Base-by-base conservation (phyloP, 345 rosid genomes). In the Heritiera fomes region DNA sequence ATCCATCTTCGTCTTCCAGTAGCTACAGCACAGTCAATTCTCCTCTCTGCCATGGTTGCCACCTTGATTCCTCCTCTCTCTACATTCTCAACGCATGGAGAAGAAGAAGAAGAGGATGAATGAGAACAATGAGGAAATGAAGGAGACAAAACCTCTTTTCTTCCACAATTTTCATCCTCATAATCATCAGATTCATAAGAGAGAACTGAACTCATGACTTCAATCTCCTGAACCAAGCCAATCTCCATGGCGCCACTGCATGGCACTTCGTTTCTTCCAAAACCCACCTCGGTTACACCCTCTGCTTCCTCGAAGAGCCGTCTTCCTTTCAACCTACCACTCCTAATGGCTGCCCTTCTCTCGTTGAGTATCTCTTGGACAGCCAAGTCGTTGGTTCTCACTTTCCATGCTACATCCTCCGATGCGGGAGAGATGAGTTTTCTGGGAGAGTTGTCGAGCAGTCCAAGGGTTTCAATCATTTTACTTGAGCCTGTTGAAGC, bases 401-500 rank as follows among this genome's bases (percentile, higher is more conserved):
- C 81, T 76, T 79, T 86, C 89, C 92, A 86, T 8, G 53, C 75
- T 7, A 17, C 82, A 67, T 13, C 76, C 83, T 17, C 77, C 4
- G 43, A 49, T 1, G 77, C 1, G 4, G n/a, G 78, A 38, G 75
- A 58, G 17, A 68, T 88, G 49, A 87, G 89, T 53, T 28, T 70
- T 78, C 87, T 84, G 1, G 94, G 92, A 50, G 90, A 84, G 77
- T 78, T 80, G 50, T 85, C 80, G 10, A 85, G 82, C 30, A 76
- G 64, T 56, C 58, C 63, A 61, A 83, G 82, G 43, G 82, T 79
- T 76, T 75, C 72, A 13, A 63, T 59, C n/a, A 58, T 55, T 23
- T 75, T 69, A 75, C 55, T 69, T 3, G 89, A 81, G 65, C 82
- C 75, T 50, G 87, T 50, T 59, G 82, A 72, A 30, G 77, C 72